Conservation (phyloP, 371 early-diverging fungal species). For the Mucor saturninus region DNA sequence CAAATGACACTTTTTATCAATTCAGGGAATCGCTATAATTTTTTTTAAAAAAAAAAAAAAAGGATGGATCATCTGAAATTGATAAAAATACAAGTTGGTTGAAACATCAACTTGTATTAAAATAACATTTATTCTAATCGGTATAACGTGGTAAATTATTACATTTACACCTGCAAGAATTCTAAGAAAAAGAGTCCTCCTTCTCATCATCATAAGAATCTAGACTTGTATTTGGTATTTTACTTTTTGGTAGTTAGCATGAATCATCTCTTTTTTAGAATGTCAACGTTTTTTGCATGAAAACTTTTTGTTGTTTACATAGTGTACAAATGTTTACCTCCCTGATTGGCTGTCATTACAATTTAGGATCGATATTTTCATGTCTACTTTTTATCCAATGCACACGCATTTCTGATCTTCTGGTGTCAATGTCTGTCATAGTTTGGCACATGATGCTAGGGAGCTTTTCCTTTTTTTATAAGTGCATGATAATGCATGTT, state of each 20-base stretch:
- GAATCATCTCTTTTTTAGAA: neutral
- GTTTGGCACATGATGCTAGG: neutral
- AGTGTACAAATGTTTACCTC: neutral
- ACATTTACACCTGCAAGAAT: constrained; percentile 3
- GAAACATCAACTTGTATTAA: constrained; percentile 5
- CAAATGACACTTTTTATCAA: neutral
- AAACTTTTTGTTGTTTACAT: neutral
- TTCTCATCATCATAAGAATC: neutral
- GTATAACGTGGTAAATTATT: constrained; percentile 7
- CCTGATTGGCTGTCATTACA: neutral
- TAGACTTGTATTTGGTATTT: neutral
- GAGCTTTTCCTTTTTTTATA: too few relatives aligned
- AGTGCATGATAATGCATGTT: constrained; percentile 4
- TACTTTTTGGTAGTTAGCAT: neutral
- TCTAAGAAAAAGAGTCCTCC: neutral
- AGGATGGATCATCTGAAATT: too few relatives aligned
- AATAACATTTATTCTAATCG: constrained; percentile 4
- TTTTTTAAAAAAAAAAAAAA: too few relatives aligned
- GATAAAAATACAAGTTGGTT: neutral
- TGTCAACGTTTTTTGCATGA: neutral
- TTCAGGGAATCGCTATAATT: neutral
- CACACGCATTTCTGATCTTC: neutral
- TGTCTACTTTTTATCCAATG: neutral
- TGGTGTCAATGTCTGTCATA: constrained; percentile 2
- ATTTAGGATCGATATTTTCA: neutral